These are phyloP conservation scores for Tricholoma saponaceum DNA, from an alignment of 768 basidiomycete species.

Conservation along the genomic window DNA sequence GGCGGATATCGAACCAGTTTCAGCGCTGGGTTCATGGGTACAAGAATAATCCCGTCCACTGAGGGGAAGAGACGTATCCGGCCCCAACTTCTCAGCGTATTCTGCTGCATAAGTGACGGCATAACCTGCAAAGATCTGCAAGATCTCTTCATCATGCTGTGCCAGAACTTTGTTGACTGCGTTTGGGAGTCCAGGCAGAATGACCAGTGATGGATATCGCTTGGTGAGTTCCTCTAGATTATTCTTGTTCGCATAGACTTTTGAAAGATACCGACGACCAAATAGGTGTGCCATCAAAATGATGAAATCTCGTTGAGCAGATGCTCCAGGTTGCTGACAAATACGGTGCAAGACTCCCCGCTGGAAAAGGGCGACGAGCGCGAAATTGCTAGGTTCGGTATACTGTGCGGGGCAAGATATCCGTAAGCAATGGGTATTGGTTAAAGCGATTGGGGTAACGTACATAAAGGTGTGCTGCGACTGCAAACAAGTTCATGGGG, in stretches of 20 bases:
- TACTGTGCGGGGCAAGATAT: conserved; percentile 29
- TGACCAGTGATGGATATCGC: conserved; percentile 52
- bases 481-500: conserved; percentile 53
- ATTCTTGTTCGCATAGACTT: conserved; percentile 33
- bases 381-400: conserved; percentile 69
- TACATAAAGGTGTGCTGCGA: conserved; percentile 51
- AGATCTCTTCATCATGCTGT: conserved; percentile 45
- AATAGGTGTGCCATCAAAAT: conserved; percentile 63
- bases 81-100: conserved; percentile 31
- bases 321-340: conserved; percentile 35
- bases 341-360: conserved; percentile 56
- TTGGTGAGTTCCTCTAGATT: conserved; percentile 30
- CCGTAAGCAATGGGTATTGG: neutral
- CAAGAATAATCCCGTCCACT: conserved; percentile 28
- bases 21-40: neutral
- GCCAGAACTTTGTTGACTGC: conserved; percentile 36
- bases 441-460: conserved; percentile 7
- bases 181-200: conserved; percentile 46
- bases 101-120: conserved; percentile 45
- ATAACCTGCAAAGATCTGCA: conserved; percentile 53
- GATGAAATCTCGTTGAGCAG: conserved; percentile 49
- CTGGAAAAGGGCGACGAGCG: conserved; percentile 54
- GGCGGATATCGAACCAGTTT: conserved; percentile 5
- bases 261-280: conserved; percentile 51
- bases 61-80: conserved; percentile 46